Base-by-base conservation (phyloP, 1,139 yeast genomes). In the Protomyces gravidus region DNA sequence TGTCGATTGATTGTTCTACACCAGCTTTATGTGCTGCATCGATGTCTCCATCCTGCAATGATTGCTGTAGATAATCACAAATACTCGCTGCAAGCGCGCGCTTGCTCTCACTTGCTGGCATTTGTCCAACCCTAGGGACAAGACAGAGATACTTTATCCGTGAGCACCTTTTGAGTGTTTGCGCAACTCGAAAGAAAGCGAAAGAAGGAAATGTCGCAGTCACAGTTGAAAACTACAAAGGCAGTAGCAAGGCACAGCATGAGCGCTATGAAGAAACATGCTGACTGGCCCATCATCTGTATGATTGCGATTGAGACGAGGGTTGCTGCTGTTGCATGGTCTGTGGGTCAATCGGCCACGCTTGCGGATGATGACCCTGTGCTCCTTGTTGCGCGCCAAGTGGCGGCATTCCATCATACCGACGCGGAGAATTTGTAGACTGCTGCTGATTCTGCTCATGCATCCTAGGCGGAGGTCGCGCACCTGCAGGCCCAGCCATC, bases 1-100 rank as follows among this genome's bases (percentile, higher is more conserved):
- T 76, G 64, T 82, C 80, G 33, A 92, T 84, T 65, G 97, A 97
- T 56, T 92, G 95, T 66, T 90, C 97, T 69, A 92, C 79, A n/a
- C 97, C 88, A 67, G 92, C 98, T 62, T 80, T 80, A 69, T 84
- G 88, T 67, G 90, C 97, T 65, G 84, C 86, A 45, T 85, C 75
- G 56, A 90, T 80, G 52, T 81, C 79, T 59, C 88, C 87, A 65
- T 80, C 78, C 49, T 78, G 70, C 33, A 86, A 81, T 6, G 89
- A 76, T 25, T 76, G 69, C 67, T 81, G 80, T 67, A 92, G 79
- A 71, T 85, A 90, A 65, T 83, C 81, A 56, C 89, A 83, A 64
- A 92, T 83, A 25, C 59, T 49, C 23, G 53, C 25, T 6, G 59
- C 59, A 13, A 55, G 53, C 6, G 39, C 48, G 23, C 49, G 53